Percentiles rank a stretch among this genome's conserved stretches.
These are phyloP conservation scores for Trypanosomatidae sp. DNA, from an alignment of 208 protist genomes.

Conservation along the genomic window DNA sequence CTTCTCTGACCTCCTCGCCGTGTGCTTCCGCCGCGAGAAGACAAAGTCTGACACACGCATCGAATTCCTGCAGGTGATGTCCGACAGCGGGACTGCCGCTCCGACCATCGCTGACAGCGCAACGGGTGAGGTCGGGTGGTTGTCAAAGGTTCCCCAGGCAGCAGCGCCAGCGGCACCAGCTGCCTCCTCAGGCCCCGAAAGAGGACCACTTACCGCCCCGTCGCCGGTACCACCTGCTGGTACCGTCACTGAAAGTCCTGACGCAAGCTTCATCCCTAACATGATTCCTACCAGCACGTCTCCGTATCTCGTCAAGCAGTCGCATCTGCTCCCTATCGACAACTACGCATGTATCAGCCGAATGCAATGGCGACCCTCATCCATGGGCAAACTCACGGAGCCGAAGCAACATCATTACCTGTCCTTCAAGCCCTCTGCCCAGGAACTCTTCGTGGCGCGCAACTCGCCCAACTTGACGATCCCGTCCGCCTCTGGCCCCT, in stretches of 20 bases:
- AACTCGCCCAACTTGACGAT: background rate
- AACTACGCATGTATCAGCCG: constrained; percentile 60
- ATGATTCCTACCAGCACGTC: constrained; percentile 7
- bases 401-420: constrained; percentile 34
- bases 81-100: background rate
- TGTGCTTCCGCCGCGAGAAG: constrained; percentile 71
- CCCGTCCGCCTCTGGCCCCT: background rate
- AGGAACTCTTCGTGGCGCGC: constrained; percentile 16
- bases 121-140: background rate
- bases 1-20: constrained; percentile 77
- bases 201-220: background rate
- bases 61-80: constrained; percentile 42
- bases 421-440: constrained; percentile 25
- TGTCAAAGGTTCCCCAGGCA: background rate
- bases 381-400: constrained; percentile 19
- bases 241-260: background rate
- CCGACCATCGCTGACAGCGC: background rate
- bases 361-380: constrained; percentile 67
- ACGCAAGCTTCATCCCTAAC: background rate
- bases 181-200: background rate
- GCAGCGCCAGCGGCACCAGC: background rate
- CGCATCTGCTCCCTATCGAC: constrained; percentile 61
- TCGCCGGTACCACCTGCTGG: background rate
- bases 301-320: constrained; percentile 34
- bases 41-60: constrained; percentile 69